Base-by-base conservation (phyloP, 257 asterid species). In the Nicotiana sylvestris region DNA sequence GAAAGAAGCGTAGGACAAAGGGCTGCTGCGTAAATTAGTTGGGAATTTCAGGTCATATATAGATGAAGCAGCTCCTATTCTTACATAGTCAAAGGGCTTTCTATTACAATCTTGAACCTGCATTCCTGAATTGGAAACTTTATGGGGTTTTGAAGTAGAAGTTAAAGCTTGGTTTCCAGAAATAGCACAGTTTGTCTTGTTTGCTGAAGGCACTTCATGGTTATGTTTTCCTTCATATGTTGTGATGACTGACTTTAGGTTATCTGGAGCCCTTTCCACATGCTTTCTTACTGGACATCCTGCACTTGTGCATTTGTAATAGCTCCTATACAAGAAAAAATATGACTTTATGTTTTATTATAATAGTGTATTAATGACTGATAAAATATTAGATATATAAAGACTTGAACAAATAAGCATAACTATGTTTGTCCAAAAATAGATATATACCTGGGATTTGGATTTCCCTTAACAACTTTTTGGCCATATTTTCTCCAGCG, bases 401-500 rank as follows among this genome's bases (percentile, higher is more conserved):
- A 29, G 30, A 29, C 1, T 29, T 29, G 30, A 29, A 29, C 30
- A 29, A 29, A 29, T 29, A 29, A 37, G 10, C 53, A 78, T 11
- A 56, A 25, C 7, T 30, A 1, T 9, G 21, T 3, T 10, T 29
- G 35, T 29, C 60, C 16, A 49, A 49, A 53, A 66, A n/a, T 18
- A 82, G 32, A 2, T 88, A 33, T 33, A 4, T 33, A 93, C 97
- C 98, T 94, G 0, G 98, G 98, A 67, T 93, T 93, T 64, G 97
- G 96, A 81, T 92, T 92, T 79, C 97, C 97, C 83, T 93, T 93
- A 1, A 93, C 98, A 29, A 93, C 98, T 53, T 93, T 93, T 77
- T 93, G 97, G 1, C 98, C 98, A 66, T 93, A 93, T 74, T 93
- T 93, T 83, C 98, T 90, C 97, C 98, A 93, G 2, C 95, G 85